Conservation (phyloP, 225 moss, liverwort and hornwort genomes). For the Pseudoscleropodium purum region DNA sequence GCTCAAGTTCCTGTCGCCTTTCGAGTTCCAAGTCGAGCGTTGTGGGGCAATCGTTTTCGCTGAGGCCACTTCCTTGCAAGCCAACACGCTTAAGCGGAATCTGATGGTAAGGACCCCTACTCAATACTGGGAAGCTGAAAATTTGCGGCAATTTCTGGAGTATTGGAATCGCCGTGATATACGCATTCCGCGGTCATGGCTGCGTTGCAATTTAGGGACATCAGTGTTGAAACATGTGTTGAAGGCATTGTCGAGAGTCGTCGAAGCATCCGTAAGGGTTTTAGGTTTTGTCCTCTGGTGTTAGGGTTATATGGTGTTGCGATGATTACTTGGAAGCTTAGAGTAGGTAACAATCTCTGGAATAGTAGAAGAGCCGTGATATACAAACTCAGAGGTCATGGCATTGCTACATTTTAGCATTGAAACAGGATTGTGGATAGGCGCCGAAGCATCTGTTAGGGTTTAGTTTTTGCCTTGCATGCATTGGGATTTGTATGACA, state of each 20-base stretch:
- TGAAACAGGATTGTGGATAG: neutral
- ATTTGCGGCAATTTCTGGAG: neutral
- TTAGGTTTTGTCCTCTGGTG: neutral
- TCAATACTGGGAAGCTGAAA: neutral
- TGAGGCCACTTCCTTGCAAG: neutral
- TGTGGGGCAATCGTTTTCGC: neutral
- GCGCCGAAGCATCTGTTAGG: neutral
- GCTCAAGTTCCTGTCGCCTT: neutral
- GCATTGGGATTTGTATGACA: neutral
- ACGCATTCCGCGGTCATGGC: neutral
- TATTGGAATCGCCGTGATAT: neutral
- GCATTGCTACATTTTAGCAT: neutral
- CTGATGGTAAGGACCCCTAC: constrained; percentile 9
- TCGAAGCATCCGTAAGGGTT: neutral
- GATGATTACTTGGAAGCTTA: neutral
- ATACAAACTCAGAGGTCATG: neutral
- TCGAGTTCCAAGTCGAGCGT: constrained; percentile 9
- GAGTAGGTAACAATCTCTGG: neutral
- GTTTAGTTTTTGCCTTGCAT: neutral
- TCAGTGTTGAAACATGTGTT: neutral
- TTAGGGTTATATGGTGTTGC: neutral
- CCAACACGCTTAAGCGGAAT: neutral
- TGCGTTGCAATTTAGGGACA: neutral
- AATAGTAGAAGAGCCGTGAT: neutral
- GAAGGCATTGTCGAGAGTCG: neutral